Base-by-base conservation (phyloP, 495 filamentous ascomycete genomes). In the Aspergillus bridgeri region DNA sequence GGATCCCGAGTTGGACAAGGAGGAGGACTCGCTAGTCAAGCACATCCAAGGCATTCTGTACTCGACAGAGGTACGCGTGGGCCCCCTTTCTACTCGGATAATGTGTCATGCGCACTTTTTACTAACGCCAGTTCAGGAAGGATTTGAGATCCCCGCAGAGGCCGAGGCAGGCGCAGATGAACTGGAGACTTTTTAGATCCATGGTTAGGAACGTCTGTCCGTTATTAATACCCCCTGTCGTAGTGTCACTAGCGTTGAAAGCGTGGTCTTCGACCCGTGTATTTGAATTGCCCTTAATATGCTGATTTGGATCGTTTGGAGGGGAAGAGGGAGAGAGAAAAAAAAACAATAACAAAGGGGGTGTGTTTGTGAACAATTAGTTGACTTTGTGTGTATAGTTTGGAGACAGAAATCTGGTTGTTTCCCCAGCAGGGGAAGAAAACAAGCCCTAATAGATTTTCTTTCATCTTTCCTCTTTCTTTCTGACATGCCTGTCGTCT, bases 1-100 rank as follows among this genome's bases (percentile, higher is more conserved):
- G 43, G 86, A 96, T 60, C 91, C 93, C 5, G 86, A 93, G 72
- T 74, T 98, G 50, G 94, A 96, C 79, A 89, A 92, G 82, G 88
- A 93, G 22, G 93, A 96, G 60, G 89, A 92, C 48, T 86, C 91
- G 7, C 77, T 98, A 57, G 84, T 96, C 64, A 95, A 92, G 81
- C 86, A 91, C 71, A 96, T 98, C 72, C 94, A 98, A 78, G 85
- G 84, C 18, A 98, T 97, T 73, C 78, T 98, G 59, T 98, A 98
- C 83, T 96, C 91, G 54, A 98, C 94, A 56, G 94, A 98, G 81
- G 86, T 88, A 69, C 64, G 81, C 53, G 17, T 24, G 27, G 20
- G 33, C 27, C 45, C 6, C 51, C 15, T 29, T 21, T 38, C 23
- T 18, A 29, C 19, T 48, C 20, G 45, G n/a, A 19, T 25, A 13